Base-by-base conservation (phyloP, 768 basidiomycete genomes). In the Trametes cubensis region DNA sequence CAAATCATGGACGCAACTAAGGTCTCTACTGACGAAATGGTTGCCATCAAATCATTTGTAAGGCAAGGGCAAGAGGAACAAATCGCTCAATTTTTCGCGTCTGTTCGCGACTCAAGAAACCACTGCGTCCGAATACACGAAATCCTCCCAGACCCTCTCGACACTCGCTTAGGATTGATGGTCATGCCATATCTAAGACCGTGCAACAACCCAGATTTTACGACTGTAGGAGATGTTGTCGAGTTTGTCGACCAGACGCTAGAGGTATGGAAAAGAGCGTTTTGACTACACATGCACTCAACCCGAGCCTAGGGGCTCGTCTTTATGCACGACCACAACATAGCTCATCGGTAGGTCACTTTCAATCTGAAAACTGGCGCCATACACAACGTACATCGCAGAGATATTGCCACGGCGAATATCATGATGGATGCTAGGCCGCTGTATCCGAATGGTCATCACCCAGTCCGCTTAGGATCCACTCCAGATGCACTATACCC, bases 401-500 rank as follows among this genome's bases (percentile, higher is more conserved):
- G 65, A 7, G 65, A 66, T 34, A 53, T 63, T 11, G 67, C 67
- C 10, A 52, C 49, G 6, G 60, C 60, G 2, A 69, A 69, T 39
- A 66, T 69, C 52, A 66, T 69, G 68, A 69, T 69, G 66, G 68
- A 69, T 40, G 68, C 66, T 4, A 47, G 28, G 15, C 44, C 63
- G 0, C 34, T 69, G n/a, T 69, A 60, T 26, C 68, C 68, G 1
- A 2, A 63, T 1, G 68, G 63, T 20, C 51, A 69, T 30, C 68
- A 69, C 44, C 68, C 68, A 3, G 55, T 76, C 7, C 66, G 70
- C 5, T 64, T 69, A 0, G 65, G 72, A 39, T 72, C 61, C 41
- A 68, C 76, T 23, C 72, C 73, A 0, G 77, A 79, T 56, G 77
- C 72, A 3, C 60, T 75, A n/a, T 70, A 71, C 1, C 58, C 65